Percentiles rank a stretch among this genome's conserved stretches.
phyloP scores from a whole-genome alignment of 768 basidiomycete species.

The Rhodotorula babjevae region DNA sequence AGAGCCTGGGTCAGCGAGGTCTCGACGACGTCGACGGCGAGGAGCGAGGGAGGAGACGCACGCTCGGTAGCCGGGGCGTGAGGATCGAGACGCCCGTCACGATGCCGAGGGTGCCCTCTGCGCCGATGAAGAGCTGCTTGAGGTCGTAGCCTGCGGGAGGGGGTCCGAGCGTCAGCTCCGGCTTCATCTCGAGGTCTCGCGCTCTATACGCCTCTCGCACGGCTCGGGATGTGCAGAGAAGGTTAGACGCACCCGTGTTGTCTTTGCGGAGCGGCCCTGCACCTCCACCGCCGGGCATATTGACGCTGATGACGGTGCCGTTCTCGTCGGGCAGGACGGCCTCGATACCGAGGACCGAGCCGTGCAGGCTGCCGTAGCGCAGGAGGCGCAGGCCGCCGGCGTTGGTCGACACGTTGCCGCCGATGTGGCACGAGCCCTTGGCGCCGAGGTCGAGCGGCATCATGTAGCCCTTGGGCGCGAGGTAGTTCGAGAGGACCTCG shows the following conservation, averaged over 20 bases:
- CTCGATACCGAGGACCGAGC: conserved; percentile 88
- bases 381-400: conserved; percentile 93
- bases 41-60: conserved; percentile 19
- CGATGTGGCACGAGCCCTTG: conserved; percentile 72
- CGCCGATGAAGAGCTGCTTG: conserved; percentile 96
- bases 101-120: conserved; percentile 92
- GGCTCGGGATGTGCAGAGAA: no score
- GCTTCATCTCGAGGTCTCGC: background rate
- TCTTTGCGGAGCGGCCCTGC: conserved; percentile 69
- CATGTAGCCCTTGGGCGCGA: conserved; percentile 82
- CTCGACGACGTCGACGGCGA: background rate
- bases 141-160: conserved; percentile 74
- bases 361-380: conserved; percentile 91
- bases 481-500: conserved; percentile 76
- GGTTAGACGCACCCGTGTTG: conserved; percentile 78
- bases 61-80: conserved; percentile 65
- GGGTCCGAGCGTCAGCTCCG: background rate
- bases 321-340: conserved; percentile 86
- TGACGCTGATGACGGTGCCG: conserved; percentile 73
- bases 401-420: conserved; percentile 94
- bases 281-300: conserved; percentile 56
- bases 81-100: conserved; percentile 93
- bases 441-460: conserved; percentile 60
- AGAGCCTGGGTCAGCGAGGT: conserved; percentile 52
- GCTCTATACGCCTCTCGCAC: no score